Evolutionary conservation across 768 basidiomycete species (phyloP), one percentile per base, ranked within the genome.

Genomic region (Leccinum subgranulosum): DNA sequence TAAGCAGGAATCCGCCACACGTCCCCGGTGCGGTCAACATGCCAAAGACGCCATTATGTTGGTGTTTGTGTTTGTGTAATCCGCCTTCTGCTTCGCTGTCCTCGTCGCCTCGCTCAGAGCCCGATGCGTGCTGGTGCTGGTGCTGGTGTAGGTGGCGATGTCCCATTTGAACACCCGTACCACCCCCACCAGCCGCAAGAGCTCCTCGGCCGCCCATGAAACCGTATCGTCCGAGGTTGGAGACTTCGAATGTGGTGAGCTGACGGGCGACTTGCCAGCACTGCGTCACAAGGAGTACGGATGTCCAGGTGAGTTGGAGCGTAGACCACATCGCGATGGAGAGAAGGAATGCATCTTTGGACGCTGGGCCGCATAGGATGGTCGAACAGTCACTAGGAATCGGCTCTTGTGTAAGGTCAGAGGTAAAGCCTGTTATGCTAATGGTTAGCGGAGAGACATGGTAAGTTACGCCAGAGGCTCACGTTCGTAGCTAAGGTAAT

Each of bases 221-320:
- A 12, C 97, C 96, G 67, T 87, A 98, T 48, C 96, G 84, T 3
- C 96, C 94, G 3, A 98, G 84, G 68, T 99, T 99, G 58, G 87
- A 88, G 3, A 98, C 92, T 69, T 99, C 96, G 54, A 95, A 81
- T 0, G 96, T 98, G 2, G 96, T 99, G 83, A 98, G 92, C 67
- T 98, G 95, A 25, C 88, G 84, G 2, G 88, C 84, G 54, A 98
- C 85, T 73, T 99, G 97, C 91, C 92, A 96, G 50, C 87, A 77
- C 65, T 99, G 96, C 4, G 86, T 85, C 47, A 81, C 83, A 49
- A 97, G 86, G 29, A 98, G 86, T 55, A 98, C 81, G 50, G 83
- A 73, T 1, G 97, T 98, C 97, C 96, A 98, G 1, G 86, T 82
- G n/a, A 99, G 85, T 69, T 99, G 97, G 8, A 98, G 82, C 0